Base-by-base conservation (phyloP, 139 green algal genomes). In the Tetraselmis striata region DNA sequence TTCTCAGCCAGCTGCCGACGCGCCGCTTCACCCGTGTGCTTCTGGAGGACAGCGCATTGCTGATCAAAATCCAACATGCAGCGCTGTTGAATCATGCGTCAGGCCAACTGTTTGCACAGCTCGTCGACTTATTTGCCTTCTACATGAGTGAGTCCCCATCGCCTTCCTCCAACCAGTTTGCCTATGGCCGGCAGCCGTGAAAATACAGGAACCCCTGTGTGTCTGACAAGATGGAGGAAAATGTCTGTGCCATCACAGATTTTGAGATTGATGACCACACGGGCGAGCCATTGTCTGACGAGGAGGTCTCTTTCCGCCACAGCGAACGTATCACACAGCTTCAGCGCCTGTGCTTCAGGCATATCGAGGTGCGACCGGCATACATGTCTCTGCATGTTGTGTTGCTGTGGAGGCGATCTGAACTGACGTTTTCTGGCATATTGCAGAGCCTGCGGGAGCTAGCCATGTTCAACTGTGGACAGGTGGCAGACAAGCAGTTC, bases 191-290 rank as follows among this genome's bases (percentile, higher is more conserved):
- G n/a, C n/a, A n/a, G n/a, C n/a, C n/a, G n/a, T n/a, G n/a, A n/a
- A n/a, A n/a, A n/a, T n/a, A n/a, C n/a, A n/a, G n/a, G n/a, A n/a
- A n/a, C n/a, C n/a, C n/a, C 11, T 67, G 45, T 67, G 45, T 67
- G 45, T 67, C 11, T n/a, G n/a, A n/a, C n/a, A n/a, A n/a, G n/a
- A n/a, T n/a, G n/a, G n/a, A n/a, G n/a, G n/a, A n/a, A n/a, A n/a
- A n/a, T n/a, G n/a, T n/a, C n/a, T n/a, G n/a, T n/a, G n/a, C n/a
- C n/a, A n/a, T n/a, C n/a, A n/a, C n/a, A n/a, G 45, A 67, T 75
- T 99, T 99, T 89, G 93, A 95, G 77, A 94, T 99, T n/a, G 86
- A 98, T 83, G 92, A 99, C 87, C 93, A 98, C 88, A 96, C 93
- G 11, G 95, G 95, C 0, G 89, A 95, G 59, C 87, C 94, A 31